Percentiles rank a stretch among this genome's conserved stretches.
Evolutionary conservation across 768 basidiomycete species (phyloP).

Genomic region (Tricholoma bakamatsutake): DNA sequence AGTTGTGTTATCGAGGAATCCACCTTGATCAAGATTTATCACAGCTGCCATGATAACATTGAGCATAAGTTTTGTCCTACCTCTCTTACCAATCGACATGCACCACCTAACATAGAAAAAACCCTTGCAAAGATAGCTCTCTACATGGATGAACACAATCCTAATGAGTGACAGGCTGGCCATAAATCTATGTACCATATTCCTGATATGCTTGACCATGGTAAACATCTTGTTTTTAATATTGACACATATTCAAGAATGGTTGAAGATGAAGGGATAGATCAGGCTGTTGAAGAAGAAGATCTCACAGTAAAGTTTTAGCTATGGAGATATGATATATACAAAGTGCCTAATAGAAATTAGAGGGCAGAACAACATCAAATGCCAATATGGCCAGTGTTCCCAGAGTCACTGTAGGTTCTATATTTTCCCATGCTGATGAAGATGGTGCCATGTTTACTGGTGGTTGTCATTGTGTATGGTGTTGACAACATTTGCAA

Average conservation of each 20-base stretch:
- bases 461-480: not conserved
- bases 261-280: not conserved
- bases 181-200: conserved; percentile 7
- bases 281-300: not conserved
- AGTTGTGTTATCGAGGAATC: conserved; percentile 26
- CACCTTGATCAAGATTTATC: conserved; percentile 26
- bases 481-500: not conserved
- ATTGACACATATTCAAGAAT: not conserved
- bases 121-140: conserved; percentile 12
- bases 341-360: not conserved
- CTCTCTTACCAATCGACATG: conserved; percentile 17
- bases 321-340: not conserved
- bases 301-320: not conserved
- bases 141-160: conserved; percentile 9
- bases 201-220: conserved; percentile 11
- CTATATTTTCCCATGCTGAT: not conserved
- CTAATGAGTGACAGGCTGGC: conserved; percentile 4
- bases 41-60: conserved; percentile 14
- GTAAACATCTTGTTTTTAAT: not conserved
- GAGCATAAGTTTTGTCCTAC: conserved; percentile 19
- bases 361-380: not conserved
- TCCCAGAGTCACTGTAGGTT: not conserved
- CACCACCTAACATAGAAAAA: conserved; percentile 18
- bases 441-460: not conserved
- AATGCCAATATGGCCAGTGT: not conserved